Percentiles rank a stretch among this genome's conserved stretches.
Evolutionary conservation across 208 protist species (phyloP).

Genomic region (Wallacemonas sp.): DNA sequence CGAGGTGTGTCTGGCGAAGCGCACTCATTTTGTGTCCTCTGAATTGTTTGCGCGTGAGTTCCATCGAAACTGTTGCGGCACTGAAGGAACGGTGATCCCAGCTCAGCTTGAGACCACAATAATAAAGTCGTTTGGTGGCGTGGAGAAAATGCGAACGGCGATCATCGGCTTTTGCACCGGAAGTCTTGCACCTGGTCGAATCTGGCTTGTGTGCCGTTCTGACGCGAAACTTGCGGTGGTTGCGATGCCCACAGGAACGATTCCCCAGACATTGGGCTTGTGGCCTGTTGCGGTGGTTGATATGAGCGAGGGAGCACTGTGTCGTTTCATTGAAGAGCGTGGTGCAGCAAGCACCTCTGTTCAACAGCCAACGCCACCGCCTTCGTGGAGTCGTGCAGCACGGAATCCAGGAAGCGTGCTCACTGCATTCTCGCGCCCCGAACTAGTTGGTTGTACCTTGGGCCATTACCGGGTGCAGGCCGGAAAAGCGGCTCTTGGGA

Average conservation of each 20-base stretch:
- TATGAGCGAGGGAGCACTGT: constrained; percentile 53
- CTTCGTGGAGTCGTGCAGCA: constrained; percentile 64
- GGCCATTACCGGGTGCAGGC: constrained; percentile 3
- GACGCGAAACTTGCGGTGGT: constrained; percentile 28
- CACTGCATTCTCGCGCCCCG: neutral
- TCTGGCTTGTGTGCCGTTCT: constrained; percentile 64
- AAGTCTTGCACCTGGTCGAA: constrained; percentile 42
- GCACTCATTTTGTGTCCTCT: constrained; percentile 72
- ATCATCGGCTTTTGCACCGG: constrained; percentile 37
- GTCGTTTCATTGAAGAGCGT: constrained; percentile 13
- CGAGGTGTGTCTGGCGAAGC: constrained; percentile 38
- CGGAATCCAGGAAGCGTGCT: constrained; percentile 23
- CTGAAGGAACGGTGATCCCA: constrained; percentile 12
- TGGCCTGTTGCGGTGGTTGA: constrained; percentile 84
- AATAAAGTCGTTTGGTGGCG: constrained; percentile 29
- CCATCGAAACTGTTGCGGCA: constrained; percentile 15
- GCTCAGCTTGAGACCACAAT: constrained; percentile 24
- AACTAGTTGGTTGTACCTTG: neutral
- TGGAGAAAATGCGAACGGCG: constrained; percentile 28
- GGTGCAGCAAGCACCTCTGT: neutral
- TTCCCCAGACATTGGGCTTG: constrained; percentile 59
- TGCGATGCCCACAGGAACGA: constrained; percentile 41
- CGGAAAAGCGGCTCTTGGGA: constrained; percentile 21
- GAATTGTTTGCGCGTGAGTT: constrained; percentile 65
- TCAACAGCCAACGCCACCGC: constrained; percentile 1